Percentiles rank a stretch among this genome's conserved stretches.
Evolutionary conservation across 768 basidiomycete genomes (phyloP).

Genomic region (Hericium coralloides): DNA sequence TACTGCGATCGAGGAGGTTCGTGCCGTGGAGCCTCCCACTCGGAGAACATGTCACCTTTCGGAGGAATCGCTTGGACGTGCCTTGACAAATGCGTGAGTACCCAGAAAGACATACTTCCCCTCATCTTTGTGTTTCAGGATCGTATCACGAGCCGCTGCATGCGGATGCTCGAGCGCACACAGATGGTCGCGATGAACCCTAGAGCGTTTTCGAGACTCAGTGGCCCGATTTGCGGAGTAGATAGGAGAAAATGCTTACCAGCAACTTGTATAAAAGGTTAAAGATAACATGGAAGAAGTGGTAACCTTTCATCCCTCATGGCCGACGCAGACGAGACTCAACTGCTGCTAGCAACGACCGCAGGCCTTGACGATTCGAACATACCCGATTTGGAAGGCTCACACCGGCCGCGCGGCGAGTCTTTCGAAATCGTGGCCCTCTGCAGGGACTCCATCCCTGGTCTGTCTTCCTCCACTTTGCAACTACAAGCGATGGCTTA

Average conservation of each 20-base stretch:
- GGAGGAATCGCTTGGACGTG: not conserved
- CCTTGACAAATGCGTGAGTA: too few species aligned
- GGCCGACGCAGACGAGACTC: not conserved
- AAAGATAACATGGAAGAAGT: not conserved
- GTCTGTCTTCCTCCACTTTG: constrained; percentile 2
- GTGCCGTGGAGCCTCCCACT: not conserved
- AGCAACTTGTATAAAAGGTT: not conserved
- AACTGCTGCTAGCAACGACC: not conserved
- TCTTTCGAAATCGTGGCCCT: constrained; percentile 8
- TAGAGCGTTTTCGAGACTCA: not conserved
- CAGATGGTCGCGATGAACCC: not conserved
- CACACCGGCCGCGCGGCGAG: constrained; percentile 9
- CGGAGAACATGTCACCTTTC: not conserved
- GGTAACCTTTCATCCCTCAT: not conserved
- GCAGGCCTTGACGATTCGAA: not conserved
- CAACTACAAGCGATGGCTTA: not conserved
- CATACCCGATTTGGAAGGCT: not conserved
- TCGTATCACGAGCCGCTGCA: not conserved
- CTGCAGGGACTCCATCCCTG: constrained; percentile 10
- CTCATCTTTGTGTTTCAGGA: too few species aligned
- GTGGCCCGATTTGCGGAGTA: not conserved
- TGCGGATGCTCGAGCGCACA: not conserved
- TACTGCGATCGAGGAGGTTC: not conserved
- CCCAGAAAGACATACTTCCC: too few species aligned
- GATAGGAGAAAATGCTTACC: not conserved